Percentiles rank a stretch among this genome's conserved stretches.
These are phyloP conservation scores for Populus ilicifolia DNA, from an alignment of 345 rosid genomes.

Conservation along the genomic window DNA sequence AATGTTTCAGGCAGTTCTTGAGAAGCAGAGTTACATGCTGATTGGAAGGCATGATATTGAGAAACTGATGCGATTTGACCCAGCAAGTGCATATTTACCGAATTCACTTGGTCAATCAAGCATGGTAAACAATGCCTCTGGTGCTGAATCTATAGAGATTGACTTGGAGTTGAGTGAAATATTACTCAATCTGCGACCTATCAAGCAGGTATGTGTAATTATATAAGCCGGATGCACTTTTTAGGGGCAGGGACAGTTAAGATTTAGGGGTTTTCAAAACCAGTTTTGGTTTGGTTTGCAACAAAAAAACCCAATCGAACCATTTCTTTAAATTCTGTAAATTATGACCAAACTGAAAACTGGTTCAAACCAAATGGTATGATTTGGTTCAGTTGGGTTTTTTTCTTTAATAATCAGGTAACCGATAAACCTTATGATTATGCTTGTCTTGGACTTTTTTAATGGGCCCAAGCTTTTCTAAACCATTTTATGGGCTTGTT, in stretches of 20 bases:
- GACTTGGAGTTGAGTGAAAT: slow-evolving; percentile 69
- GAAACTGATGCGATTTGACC: slow-evolving; percentile 85
- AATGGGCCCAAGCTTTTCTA: no score
- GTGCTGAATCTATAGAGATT: slow-evolving; percentile 48
- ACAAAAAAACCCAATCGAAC: no score
- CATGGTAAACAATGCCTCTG: slow-evolving; percentile 26
- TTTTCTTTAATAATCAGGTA: no score
- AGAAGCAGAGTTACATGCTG: slow-evolving; percentile 96
- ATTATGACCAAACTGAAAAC: no score
- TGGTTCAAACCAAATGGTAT: no score
- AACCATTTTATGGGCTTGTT: no score
- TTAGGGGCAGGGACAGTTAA: neutral
- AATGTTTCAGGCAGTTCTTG: slow-evolving; percentile 87
- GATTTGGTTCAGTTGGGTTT: no score
- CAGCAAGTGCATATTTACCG: slow-evolving; percentile 71
- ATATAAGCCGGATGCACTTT: neutral
- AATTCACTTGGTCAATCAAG: slow-evolving; percentile 46
- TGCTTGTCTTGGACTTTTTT: no score
- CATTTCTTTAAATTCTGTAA: no score
- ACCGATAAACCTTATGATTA: no score
- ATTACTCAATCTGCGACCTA: slow-evolving; percentile 69
- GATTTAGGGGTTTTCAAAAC: no score
- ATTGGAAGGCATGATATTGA: slow-evolving; percentile 98
- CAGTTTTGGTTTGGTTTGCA: no score
- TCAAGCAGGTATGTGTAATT: slow-evolving; percentile 66